Base-by-base conservation (phyloP, 352 stramenopile species). In the Halophytophthora polymorphica region DNA sequence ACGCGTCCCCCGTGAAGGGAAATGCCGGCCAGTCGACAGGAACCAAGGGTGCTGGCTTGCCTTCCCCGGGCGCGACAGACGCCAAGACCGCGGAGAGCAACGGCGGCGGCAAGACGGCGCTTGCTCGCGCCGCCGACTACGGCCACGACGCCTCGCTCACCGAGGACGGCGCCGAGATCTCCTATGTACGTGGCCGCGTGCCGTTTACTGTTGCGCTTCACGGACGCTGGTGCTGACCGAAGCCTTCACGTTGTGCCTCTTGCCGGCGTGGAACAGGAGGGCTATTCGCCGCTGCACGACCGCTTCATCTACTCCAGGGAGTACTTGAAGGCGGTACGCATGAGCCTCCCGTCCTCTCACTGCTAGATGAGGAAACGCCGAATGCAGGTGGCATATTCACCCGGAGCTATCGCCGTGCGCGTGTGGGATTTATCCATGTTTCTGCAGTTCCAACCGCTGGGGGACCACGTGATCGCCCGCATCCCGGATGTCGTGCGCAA, bases 281-380 rank as follows among this genome's bases (percentile, higher is more conserved):
- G 68, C 1, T 73, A 73, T 31, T 73, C 57, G 41, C 58, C 58
- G 19, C 17, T 59, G 18, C 63, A 63, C 23, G 66, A 76, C 46
- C 53, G 69, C 12, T 73, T 77, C 51, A 73, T 73, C 25, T 90
- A 90, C 56, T 78, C 76, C 45, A 83, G 73, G 43, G 65, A 83
- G n/a, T 88, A 73, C 47, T 62, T 90, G 33, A 50, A 83, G 15
- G 45, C 58, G 62, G 73, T 85, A 62, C 21, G 53, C 25, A 35
- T 2, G 12, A 35, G n/a, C n/a, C n/a, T n/a, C n/a, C n/a, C n/a
- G n/a, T n/a, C n/a, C n/a, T n/a, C n/a, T n/a, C n/a, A n/a, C n/a
- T n/a, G n/a, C n/a, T n/a, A n/a, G n/a, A n/a, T n/a, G n/a, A n/a
- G n/a, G n/a, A n/a, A n/a, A n/a, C n/a, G n/a, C n/a, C n/a, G n/a